These are phyloP conservation scores for Fonsecaea multimorphosa DNA, from an alignment of 2,329 filamentous ascomycete species.

Conservation along the genomic window DNA sequence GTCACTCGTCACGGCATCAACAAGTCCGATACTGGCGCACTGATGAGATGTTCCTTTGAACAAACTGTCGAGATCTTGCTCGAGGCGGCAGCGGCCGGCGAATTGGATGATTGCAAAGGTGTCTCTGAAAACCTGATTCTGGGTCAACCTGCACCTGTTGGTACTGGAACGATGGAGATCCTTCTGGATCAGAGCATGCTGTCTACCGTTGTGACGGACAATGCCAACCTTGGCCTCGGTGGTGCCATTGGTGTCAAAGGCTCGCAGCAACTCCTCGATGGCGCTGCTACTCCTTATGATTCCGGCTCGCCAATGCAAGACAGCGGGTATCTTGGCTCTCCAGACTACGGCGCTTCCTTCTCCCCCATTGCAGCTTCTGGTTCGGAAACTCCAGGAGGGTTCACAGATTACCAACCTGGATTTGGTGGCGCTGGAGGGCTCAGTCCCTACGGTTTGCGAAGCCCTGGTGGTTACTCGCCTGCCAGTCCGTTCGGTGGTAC, in stretches of 20 bases:
- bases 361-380: conserved; percentile 78
- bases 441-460: conserved; percentile 72
- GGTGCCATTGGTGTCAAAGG: conserved; percentile 75
- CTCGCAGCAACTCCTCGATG: conserved; percentile 57
- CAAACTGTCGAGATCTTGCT: conserved; percentile 98
- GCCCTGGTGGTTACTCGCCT: conserved; percentile 67
- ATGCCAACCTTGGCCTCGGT: conserved; percentile 82
- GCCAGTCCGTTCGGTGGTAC: conserved; percentile 77
- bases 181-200: conserved; percentile 94
- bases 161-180: conserved; percentile 94
- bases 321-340: conserved; percentile 66
- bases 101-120: conserved; percentile 96
- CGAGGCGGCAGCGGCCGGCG: conserved; percentile 90
- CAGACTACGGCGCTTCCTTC: conserved; percentile 66
- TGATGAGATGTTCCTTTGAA: conserved; percentile 99
- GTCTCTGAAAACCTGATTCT: conserved; percentile 99
- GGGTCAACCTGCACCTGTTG: conserved; percentile 94
- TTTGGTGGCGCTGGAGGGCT: conserved; percentile 64
- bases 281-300: conserved; percentile 94
- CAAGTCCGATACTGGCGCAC: conserved; percentile 91
- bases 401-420: conserved; percentile 72
- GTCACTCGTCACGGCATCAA: conserved; percentile 99
- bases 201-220: conserved; percentile 91
- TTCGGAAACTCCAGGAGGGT: conserved; percentile 62
- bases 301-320: conserved; percentile 68